Percentiles rank a stretch among this genome's conserved stretches.
Evolutionary conservation across 2,329 filamentous ascomycete genomes (phyloP).

Genomic region (Fusarium cicatricum): DNA sequence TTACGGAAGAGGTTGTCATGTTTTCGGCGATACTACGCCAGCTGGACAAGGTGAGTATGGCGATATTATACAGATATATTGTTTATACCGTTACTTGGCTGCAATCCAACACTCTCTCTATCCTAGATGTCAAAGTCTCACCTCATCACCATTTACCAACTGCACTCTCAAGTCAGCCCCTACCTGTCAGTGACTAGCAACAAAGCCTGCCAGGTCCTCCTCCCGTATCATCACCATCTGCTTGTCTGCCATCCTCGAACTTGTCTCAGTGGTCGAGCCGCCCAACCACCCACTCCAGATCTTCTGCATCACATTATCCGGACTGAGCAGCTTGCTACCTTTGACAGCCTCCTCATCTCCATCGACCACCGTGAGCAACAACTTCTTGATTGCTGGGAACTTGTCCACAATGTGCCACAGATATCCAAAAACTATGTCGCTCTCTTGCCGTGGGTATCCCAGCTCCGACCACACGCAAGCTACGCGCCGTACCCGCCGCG

Average conservation of each 20-base stretch:
- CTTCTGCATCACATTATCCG: conserved; percentile 55
- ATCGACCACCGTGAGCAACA: conserved; percentile 54
- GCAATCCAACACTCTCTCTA: neutral
- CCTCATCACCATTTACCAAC: too few species aligned
- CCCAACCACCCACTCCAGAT: conserved; percentile 58
- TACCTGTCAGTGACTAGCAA: conserved; percentile 26
- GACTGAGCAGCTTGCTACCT: conserved; percentile 41
- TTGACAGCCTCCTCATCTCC: conserved; percentile 47
- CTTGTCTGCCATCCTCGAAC: conserved; percentile 51
- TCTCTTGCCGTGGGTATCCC: conserved; percentile 52
- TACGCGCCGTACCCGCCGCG: conserved; percentile 53
- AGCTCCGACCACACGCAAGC: conserved; percentile 56
- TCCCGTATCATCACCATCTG: conserved; percentile 56
- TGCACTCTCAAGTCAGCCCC: neutral
- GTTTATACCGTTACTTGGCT: neutral
- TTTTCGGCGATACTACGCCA: too few species aligned
- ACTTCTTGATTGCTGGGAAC: conserved; percentile 47
- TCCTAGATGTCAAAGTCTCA: too few species aligned
- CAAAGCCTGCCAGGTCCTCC: conserved; percentile 49
- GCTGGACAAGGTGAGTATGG: too few species aligned
- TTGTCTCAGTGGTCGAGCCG: conserved; percentile 50
- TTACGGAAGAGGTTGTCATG: too few species aligned
- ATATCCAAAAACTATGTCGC: conserved; percentile 56
- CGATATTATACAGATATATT: too few species aligned
- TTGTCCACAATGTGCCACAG: conserved; percentile 59